Percentiles rank a stretch among this genome's conserved stretches.
phyloP scores from a whole-genome alignment of 345 rosid species.

The Rhizophora apiculata region DNA sequence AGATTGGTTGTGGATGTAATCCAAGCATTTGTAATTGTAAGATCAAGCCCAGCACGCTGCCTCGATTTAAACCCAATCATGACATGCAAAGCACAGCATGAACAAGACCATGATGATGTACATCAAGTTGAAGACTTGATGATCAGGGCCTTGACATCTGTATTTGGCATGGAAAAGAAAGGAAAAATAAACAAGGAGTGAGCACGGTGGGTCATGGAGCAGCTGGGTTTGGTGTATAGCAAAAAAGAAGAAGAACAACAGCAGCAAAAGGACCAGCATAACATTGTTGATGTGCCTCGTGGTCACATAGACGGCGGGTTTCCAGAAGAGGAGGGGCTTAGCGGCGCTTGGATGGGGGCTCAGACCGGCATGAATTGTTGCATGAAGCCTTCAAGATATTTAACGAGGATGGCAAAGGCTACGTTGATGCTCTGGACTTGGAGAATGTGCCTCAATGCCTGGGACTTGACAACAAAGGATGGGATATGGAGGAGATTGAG shows the following conservation, averaged over 20 bases:
- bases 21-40: constrained; percentile 32
- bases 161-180: constrained; percentile 12
- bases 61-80: constrained; percentile 8
- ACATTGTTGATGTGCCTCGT: constrained; percentile 16
- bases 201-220: constrained; percentile 40
- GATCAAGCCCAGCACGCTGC: constrained; percentile 16
- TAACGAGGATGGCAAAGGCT: constrained; percentile 51
- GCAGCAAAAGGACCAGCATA: not conserved
- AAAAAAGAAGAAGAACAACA: constrained; percentile 12
- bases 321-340: constrained; percentile 38
- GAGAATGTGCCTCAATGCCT: constrained; percentile 50
- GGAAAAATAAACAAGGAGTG: constrained; percentile 35
- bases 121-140: constrained; percentile 27
- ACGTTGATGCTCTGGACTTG: constrained; percentile 48
- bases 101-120: not conserved
- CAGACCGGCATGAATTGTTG: constrained; percentile 25
- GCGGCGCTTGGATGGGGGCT: constrained; percentile 14
- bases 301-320: constrained; percentile 19
- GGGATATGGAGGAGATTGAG: constrained; percentile 42
- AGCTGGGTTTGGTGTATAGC: constrained; percentile 36
- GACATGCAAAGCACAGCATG: not conserved
- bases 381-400: constrained; percentile 46
- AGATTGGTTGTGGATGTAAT: constrained; percentile 31
- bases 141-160: constrained; percentile 38
- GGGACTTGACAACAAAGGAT: constrained; percentile 46